Evolutionary conservation across 257 asterid genomes (phyloP), one percentile per base, ranked within the genome.

Genomic region (Henckelia pumila): DNA sequence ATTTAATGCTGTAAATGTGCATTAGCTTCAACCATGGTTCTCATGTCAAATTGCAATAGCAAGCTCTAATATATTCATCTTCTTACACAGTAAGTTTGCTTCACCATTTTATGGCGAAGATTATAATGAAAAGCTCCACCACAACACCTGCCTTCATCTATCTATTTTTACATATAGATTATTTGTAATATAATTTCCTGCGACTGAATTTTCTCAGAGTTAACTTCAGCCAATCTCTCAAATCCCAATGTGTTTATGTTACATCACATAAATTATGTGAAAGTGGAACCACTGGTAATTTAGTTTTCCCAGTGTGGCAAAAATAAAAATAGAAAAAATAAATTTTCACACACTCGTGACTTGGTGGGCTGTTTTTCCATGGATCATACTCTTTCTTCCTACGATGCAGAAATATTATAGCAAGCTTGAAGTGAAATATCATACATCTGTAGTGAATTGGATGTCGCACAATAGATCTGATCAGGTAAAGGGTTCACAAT

Each of bases 141-240:
- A 49, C 26, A 60, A 26, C 49, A 49, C 56, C 68, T 33, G 60
- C 32, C 24, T 70, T 66, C 37, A 17, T 37, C 5, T 37, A 10
- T 37, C 49, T 11, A 37, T 11, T 37, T 37, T 37, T 37, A 44
- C 7, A 44, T 14, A 44, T 13, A 1, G 14, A 13, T 35, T 37
- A 28, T 44, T 26, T 40, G 63, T 28, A 24, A 73, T 56, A 65
- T 63, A 53, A 65, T 72, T 44, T 63, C 37, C 67, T 32, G 58
- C 67, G 71, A 40, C 68, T 44, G 26, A 28, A 8, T 55, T 30
- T 55, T 23, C 63, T 21, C 23, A 29, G 11, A 63, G 49, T 65
- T 55, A 17, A 64, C 60, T 35, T 52, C 64, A 71, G 59, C 61
- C 56, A 74, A n/a, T 37, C 68, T 26, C 50, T 17, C 59, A 22